A percentile compares a stretch with the other conserved stretches of the same genome.
These are phyloP conservation scores for Colletotrichum navitas DNA, from an alignment of 2,329 filamentous ascomycete species.

Conservation along the genomic window DNA sequence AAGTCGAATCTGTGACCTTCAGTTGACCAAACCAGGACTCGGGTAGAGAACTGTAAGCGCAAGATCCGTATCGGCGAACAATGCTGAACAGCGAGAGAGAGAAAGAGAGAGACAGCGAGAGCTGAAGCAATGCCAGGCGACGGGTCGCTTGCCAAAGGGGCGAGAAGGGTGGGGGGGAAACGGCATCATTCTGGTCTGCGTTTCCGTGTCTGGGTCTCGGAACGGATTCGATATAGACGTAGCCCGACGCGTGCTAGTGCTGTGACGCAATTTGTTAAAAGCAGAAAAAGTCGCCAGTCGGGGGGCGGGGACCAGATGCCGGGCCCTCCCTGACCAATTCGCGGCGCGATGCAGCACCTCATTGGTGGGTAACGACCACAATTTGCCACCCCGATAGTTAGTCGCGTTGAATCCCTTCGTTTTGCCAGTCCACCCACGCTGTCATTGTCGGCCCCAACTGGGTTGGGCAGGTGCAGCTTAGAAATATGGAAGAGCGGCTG, in stretches of 20 bases:
- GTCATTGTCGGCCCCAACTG: background rate
- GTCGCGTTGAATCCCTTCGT: background rate
- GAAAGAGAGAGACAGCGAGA: no score
- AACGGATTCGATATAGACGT: slow-evolving; percentile 16
- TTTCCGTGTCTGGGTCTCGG: slow-evolving; percentile 1
- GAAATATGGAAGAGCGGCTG: slow-evolving; percentile 23
- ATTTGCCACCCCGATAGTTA: slow-evolving; percentile 33
- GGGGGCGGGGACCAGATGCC: slow-evolving; percentile 24
- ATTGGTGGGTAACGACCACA: slow-evolving; percentile 24
- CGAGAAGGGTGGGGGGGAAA: background rate
- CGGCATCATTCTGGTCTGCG: background rate
- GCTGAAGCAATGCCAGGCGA: background rate
- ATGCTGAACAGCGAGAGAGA: background rate
- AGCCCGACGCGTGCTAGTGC: slow-evolving; percentile 30
- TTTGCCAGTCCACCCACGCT: slow-evolving; percentile 29
- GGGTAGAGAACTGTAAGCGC: background rate
- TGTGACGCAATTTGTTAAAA: slow-evolving; percentile 42
- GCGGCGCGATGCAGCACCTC: slow-evolving; percentile 5
- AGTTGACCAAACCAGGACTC: background rate
- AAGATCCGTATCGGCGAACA: background rate
- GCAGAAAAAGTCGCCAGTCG: slow-evolving; percentile 19
- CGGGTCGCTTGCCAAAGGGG: background rate
- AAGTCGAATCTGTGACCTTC: background rate
- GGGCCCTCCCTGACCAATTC: slow-evolving; percentile 26
- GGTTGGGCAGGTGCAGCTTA: slow-evolving; percentile 30